phyloP scores from a whole-genome alignment of 2,329 filamentous ascomycete species.

The Alternaria ethzedia region DNA sequence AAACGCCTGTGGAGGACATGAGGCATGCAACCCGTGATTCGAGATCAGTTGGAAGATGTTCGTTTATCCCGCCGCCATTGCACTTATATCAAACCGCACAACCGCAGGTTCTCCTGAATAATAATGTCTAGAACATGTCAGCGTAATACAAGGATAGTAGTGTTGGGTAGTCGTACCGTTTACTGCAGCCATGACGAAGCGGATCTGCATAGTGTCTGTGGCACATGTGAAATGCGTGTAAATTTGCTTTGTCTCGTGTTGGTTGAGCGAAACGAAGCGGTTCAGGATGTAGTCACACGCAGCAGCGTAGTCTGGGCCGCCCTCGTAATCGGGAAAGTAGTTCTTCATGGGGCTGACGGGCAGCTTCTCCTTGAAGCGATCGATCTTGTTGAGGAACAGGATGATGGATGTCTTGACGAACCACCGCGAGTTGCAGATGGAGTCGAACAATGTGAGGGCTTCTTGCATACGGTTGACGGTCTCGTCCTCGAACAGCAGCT shows the following conservation, averaged over 20 bases:
- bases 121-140: conserved; percentile 82
- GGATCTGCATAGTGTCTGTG: conserved; percentile 97
- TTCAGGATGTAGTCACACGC: conserved; percentile 99
- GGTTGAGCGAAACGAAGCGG: conserved; percentile 96
- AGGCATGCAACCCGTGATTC: conserved; percentile 47
- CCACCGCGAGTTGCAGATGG: conserved; percentile 75
- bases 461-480: conserved; percentile 80
- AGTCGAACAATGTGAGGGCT: conserved; percentile 73
- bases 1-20: conserved; percentile 47
- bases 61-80: conserved; percentile 27
- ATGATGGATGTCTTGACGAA: conserved; percentile 77
- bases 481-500: conserved; percentile 94
- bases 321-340: conserved; percentile 80
- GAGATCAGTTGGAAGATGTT: conserved; percentile 39
- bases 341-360: conserved; percentile 77
- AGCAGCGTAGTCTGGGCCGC: conserved; percentile 89
- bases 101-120: conserved; percentile 97
- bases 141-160: conserved; percentile 20
- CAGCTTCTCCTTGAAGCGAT: conserved; percentile 77
- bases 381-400: conserved; percentile 77
- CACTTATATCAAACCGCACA: conserved; percentile 91
- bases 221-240: conserved; percentile 99
- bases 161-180: conserved; percentile 71
- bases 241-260: conserved; percentile 99
- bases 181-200: conserved; percentile 99